Conservation (phyloP, 768 basidiomycete genomes). For the Termitomyces sp. region DNA sequence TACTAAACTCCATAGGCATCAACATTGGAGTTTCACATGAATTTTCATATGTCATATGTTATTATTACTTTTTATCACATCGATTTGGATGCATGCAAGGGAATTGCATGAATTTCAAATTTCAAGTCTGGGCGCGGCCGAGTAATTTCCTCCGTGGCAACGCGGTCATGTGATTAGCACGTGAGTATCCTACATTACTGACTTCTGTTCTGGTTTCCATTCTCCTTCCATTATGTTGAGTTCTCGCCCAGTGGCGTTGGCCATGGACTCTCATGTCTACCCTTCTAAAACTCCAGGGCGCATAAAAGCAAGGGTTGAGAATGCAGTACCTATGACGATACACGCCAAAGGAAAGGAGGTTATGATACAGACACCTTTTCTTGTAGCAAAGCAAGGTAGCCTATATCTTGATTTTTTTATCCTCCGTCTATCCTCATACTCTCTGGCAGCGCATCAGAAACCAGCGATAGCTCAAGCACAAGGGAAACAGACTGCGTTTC, state of each 20-base stretch:
- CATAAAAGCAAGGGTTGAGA: constrained; percentile 40
- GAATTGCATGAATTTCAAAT: neutral
- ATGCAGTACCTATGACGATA: constrained; percentile 38
- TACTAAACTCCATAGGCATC: neutral
- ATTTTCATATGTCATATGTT: no score
- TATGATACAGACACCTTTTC: constrained; percentile 29
- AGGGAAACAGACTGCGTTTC: constrained; percentile 15
- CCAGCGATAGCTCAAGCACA: constrained; percentile 16
- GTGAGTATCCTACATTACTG: neutral
- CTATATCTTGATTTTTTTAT: neutral
- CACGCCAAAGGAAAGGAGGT: constrained; percentile 40
- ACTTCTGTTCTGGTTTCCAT: no score
- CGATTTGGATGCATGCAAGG: neutral
- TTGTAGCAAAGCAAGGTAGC: constrained; percentile 26
- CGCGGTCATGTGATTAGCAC: neutral
- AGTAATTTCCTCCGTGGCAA: no score
- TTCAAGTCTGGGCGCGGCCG: no score
- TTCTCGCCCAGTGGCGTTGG: constrained; percentile 26
- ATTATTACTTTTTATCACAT: neutral
- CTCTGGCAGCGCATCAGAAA: constrained; percentile 15
- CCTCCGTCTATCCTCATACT: neutral
- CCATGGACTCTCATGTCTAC: constrained; percentile 23
- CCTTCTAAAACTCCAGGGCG: constrained; percentile 54
- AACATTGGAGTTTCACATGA: neutral
- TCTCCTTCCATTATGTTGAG: constrained; percentile 27